Evolutionary conservation across 176 grass and related monocot species (phyloP), one percentile per base, ranked within the genome.

Genomic region (Echinochloa phyllopogon): DNA sequence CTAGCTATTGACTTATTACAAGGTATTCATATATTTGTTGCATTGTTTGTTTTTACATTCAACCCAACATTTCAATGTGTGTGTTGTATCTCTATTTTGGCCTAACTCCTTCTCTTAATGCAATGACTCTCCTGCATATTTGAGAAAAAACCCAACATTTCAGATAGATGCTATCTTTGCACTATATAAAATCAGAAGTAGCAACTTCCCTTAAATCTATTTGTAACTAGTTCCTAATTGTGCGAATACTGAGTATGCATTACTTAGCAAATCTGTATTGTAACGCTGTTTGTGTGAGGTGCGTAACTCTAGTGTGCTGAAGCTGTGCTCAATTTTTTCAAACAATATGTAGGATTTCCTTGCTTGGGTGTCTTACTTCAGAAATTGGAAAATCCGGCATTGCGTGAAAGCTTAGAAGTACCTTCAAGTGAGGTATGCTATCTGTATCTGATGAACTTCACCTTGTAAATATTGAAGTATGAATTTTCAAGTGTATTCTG

Each of bases 361-460:
- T 98, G 80, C 56, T 78, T 98, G 86, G 96, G 96, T 41, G 96
- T 98, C 74, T 85, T 95, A 89, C 89, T 98, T 84, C 96, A 98
- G 75, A 98, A 98, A 86, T 80, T 98, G 86, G 96, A 95, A 91
- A 98, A 98, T 79, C 91, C 89, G 43, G 87, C 93, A 79, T 85
- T 98, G 64, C 84, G 96, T 76, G 91, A 92, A 89, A 92, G 87
- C 88, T 90, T 98, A 87, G 94, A 89, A 93, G 91, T 95, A 81
- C 69, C 93, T 86, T 94, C 90, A 38, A 91, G 92, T 77, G 96
- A 98, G 96, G 93, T 98, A 89, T 73, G 56, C 6, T 74, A 78
- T 78, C 33, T 63, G 51, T 84, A 83, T 73, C 12, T 60, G 37
- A 63, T 86, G 40, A 83, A 74, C 6, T 50, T 87, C 10, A 43